Base-by-base conservation (phyloP, 345 rosid genomes). In the Salix dunnii region DNA sequence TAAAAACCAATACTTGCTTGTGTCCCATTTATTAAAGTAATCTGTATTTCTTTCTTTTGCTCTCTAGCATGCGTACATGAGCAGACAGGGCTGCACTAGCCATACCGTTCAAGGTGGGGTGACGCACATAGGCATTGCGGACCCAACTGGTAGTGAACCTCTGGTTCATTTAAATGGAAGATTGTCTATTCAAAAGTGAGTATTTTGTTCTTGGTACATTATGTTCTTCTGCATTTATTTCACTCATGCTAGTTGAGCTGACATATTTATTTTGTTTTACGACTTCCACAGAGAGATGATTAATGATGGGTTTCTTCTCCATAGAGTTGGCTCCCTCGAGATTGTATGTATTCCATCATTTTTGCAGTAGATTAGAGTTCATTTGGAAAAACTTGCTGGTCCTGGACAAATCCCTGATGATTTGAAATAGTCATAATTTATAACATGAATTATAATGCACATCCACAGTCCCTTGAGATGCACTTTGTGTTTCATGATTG, bases 291-390 rank as follows among this genome's bases (percentile, higher is more conserved):
- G 93, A 60, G 88, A 83, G 76, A 77, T 78, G 78, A 86, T 61
- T 20, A 6, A 18, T 25, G 84, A 87, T 82, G 92, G 97, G 53
- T 88, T 91, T 83, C 94, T 93, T 83, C 92, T 93, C 43, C 96
- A 91, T 71, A 85, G 90, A 87, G 88, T 93, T 73, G 76, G 80
- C 82, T 75, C 85, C 36, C 80, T 84, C 30, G 91, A 88, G 77
- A 86, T 93, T 80, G 98, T 89, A 83, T 74, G 96, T 82, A 77
- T 33, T 74, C 75, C 13, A 21, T 70, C 40, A 43, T 36, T 40
- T 71, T 38, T 51, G 16, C 43, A 58, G 64, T 35, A 30, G n/a
- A 27, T 60, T 40, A n/a, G 17, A 18, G 33, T 67, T 6, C 20
- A 36, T 68, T n/a, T 49, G 18, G 17, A 42, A 20, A 43, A 58